Evolutionary conservation across 768 basidiomycete genomes (phyloP), one percentile per base, ranked within the genome.

Genomic region (Lactarius evosmus): DNA sequence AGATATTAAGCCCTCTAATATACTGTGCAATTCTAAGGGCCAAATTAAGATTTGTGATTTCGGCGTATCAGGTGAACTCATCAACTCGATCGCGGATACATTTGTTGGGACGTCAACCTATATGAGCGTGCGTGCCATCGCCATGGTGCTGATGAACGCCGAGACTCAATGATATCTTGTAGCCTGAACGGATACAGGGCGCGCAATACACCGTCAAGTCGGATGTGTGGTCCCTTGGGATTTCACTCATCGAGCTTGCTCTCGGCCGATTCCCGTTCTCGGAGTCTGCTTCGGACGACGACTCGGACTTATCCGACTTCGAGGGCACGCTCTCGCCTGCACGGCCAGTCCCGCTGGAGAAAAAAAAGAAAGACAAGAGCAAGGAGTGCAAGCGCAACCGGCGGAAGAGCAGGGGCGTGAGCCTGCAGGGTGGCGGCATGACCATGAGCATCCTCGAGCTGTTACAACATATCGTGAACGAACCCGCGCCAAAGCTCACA

Each of bases 1-100:
- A 98, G 97, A 98, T 73, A 98, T 99, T 82, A 99, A 99, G 76
- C 97, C 97, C 32, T 97, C 95, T 14, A 99, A 99, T 72, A 97
- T 99, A 67, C 81, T 98, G 51, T 93, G 82, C 77, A 98, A 98
- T 73, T 97, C 96, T 7, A 79, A 81, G 54, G 97, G 97, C 33
- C 88, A 97, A 70, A 95, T 98, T 82, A 99, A 99, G 79, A 95
- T 99, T 60, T 98, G 96, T 72, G 97, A 99, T 76, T 99, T 98
- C 74, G 97, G 97, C 41, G 97, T 99, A 7, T 98, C 95, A 1
- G 97, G 97, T 36, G 97, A 99, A 75, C 83, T 99, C 70, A 96
- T 98, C 78, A 98, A 98, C 77, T 95, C 93, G 8, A 96, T 98
- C 67, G 97, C 97, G 40, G 95, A 98, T 76, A 98, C 97, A 0